A percentile compares a stretch with the other conserved stretches of the same genome.
Evolutionary conservation across 208 protist genomes (phyloP).

Genomic region (Leishmania tropica): DNA sequence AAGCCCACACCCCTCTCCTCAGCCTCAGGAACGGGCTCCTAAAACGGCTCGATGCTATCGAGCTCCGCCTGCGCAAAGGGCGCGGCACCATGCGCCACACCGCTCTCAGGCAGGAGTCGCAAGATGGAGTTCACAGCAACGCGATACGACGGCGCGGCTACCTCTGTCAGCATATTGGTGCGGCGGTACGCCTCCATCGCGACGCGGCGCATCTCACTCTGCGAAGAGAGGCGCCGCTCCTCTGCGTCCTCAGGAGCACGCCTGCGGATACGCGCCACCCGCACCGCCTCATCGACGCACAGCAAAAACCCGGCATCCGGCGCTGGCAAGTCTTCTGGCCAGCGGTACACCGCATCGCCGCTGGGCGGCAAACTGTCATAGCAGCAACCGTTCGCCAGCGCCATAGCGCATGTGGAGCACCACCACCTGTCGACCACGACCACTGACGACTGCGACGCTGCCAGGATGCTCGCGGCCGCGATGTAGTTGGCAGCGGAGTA

Average conservation of each 20-base stretch:
- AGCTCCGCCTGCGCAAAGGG: conserved; percentile 50
- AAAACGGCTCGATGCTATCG: conserved; percentile 43
- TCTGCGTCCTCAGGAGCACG: conserved; percentile 64
- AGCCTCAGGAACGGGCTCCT: background rate
- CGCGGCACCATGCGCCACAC: conserved; percentile 29
- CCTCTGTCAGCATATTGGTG: conserved; percentile 39
- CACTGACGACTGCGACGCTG: background rate
- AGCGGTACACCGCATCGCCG: conserved; percentile 48
- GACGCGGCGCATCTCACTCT: conserved; percentile 50
- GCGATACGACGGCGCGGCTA: conserved; percentile 46
- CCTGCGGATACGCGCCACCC: conserved; percentile 48
- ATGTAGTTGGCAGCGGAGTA: conserved; percentile 79
- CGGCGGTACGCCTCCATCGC: conserved; percentile 63
- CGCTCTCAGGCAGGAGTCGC: conserved; percentile 22
- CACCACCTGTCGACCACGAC: conserved; percentile 83
- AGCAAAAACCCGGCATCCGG: conserved; percentile 44
- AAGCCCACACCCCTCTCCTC: background rate
- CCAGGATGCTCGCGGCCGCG: conserved; percentile 40
- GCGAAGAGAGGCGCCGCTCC: conserved; percentile 53
- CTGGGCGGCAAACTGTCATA: conserved; percentile 36
- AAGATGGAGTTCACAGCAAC: conserved; percentile 65
- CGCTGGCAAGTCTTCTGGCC: conserved; percentile 50
- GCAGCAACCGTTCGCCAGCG: conserved; percentile 46
- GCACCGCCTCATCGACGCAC: conserved; percentile 60
- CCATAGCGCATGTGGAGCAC: conserved; percentile 81